Base-by-base conservation (phyloP, 2,329 filamentous ascomycete species). In the Coniella lustricola region DNA sequence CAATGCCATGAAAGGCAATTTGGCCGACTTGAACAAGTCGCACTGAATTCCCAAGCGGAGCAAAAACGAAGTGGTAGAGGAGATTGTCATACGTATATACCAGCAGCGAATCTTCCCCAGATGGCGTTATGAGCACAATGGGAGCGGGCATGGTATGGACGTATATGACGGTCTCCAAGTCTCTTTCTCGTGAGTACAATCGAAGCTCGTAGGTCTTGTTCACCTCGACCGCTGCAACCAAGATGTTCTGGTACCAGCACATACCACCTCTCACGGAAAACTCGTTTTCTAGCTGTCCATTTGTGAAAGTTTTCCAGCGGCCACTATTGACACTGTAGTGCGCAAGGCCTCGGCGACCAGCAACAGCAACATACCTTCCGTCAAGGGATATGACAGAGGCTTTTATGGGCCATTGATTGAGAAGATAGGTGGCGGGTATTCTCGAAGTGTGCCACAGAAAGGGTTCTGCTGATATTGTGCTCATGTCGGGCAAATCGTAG, bases 1-100 rank as follows among this genome's bases (percentile, higher is more conserved):
- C 90, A 54, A 98, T 96, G 39, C 93, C 93, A 64, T 98, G 87
- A 58, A 98, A 93, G 12, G 89, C 91, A 60, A 98, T 98, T 64
- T 97, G 93, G 9, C 94, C 93, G n/a, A 97, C 90, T 62, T 95
- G 90, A 7, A 95, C 79, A 25, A 97, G 76, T 37, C 82, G 84
- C 31, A 95, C 78, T 18, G 82, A 71, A 14, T 75, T 82, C n/a
- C 78, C 74, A 18, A 81, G 75, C 0, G 82, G 77, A 0, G 87
- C 82, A 55, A 98, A 91, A 52, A 98, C 82, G 64, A 90, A 98
- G 64, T 98, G 93, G 61, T 96, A 93, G 14, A 98, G 76, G 10
- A 94, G 77, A 64, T 98, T 98, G 62, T 97, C 91, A 63, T 95
- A 90, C 0, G 93, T 98, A 65, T 98, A 98, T 10, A 96, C 91